Evolutionary conservation across 2,329 filamentous ascomycete genomes (phyloP), one percentile per base, ranked within the genome.

Genomic region (Apiospora arundinis): DNA sequence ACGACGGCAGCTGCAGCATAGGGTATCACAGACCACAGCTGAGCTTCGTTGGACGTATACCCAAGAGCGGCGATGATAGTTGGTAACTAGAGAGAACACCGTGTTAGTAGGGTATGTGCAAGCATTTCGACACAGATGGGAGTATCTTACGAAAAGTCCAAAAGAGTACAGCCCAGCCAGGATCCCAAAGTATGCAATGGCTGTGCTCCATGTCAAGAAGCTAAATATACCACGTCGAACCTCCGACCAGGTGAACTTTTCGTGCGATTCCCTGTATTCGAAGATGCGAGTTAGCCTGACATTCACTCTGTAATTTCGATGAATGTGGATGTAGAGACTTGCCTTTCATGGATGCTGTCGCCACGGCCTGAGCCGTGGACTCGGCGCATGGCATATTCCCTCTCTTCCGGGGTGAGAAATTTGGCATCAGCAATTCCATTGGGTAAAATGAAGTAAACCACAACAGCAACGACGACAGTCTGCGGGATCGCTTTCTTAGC

Each of bases 21-120:
- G 0, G 89, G 89, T 48, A 91, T 90, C 21, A 91, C 89, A 1
- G 88, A 88, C 89, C 89, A 90, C 8, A 91, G 83, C 74, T 91
- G 90, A 0, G 88, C 85, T 74, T 89, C 80, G 76, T 91, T 88
- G 14, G 88, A 81, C 37, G 87, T 85, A 71, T 84, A 84, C 1
- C 87, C 87, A 21, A 90, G 80, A n/a, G 85, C 86, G 72, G 87
- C 83, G 76, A 92, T 89, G 73, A 92, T 92, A 0, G 90, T 92
- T 0, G 90, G 90, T 0, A 92, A 81, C 87, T 89, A 16, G 3
- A 18, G 9, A 7, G 65, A 4, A 25, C 9, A 14, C 7, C 12
- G 69, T 60, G 44, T 23, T 56, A n/a, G 6, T 8, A 9, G 32
- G 9, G 8, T 23, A 25, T 8, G 28, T 1, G 6, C 44, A 45